phyloP scores from a whole-genome alignment of 2,329 filamentous ascomycete genomes.

The Corinectria fuckeliana region DNA sequence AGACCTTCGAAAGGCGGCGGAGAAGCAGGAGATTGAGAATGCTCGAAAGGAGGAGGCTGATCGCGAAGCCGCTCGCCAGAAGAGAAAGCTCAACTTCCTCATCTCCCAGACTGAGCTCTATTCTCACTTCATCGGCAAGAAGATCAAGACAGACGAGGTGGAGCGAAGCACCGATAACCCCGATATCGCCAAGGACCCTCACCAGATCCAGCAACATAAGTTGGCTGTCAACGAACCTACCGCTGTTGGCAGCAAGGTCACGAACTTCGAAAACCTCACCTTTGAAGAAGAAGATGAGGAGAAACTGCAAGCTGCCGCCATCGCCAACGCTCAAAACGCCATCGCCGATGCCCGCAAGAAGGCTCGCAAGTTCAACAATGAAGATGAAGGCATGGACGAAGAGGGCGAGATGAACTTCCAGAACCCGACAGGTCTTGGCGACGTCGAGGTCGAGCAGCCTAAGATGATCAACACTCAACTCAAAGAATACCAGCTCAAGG shows the following conservation, averaged over 20 bases:
- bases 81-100: conserved; percentile 98
- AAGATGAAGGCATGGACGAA: conserved; percentile 74
- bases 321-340: conserved; percentile 95
- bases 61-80: conserved; percentile 95
- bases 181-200: conserved; percentile 65
- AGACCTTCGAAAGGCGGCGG: conserved; percentile 89
- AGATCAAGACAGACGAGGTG: conserved; percentile 97
- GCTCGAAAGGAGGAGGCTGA: conserved; percentile 97
- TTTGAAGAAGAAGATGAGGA: conserved; percentile 96
- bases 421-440: conserved; percentile 93
- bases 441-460: conserved; percentile 92
- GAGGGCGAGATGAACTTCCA: conserved; percentile 99
- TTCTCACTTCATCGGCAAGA: conserved; percentile 99
- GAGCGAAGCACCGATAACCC: conserved; percentile 87
- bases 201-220: conserved; percentile 48
- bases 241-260: conserved; percentile 74
- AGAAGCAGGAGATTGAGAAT: conserved; percentile 95
- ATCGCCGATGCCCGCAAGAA: conserved; percentile 94
- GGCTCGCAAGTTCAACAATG: conserved; percentile 89
- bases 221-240: conserved; percentile 60
- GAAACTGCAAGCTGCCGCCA: conserved; percentile 79
- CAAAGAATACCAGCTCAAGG: conserved; percentile 99
- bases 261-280: conserved; percentile 91
- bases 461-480: conserved; percentile 92
- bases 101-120: conserved; percentile 99